A percentile compares a stretch with the other conserved stretches of the same genome.
phyloP scores from a whole-genome alignment of 1,139 yeast species.

The Protomyces arabidopsidicola region DNA sequence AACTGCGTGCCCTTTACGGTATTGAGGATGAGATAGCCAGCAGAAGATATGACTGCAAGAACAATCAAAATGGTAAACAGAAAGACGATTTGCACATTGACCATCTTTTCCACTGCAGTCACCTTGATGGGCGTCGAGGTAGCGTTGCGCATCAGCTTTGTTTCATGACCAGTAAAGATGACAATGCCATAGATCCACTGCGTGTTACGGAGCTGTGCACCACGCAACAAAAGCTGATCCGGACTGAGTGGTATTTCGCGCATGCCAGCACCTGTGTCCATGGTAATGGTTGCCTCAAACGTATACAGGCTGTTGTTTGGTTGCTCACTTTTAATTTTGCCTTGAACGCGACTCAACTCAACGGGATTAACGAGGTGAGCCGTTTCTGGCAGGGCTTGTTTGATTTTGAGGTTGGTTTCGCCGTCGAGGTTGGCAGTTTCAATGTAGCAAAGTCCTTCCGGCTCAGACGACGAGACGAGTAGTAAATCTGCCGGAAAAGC shows the following conservation, averaged over 20 bases:
- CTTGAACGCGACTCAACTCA: constrained; percentile 52
- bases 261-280: constrained; percentile 46
- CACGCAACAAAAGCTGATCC: constrained; percentile 85
- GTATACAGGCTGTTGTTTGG: constrained; percentile 94
- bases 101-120: constrained; percentile 94
- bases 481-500: constrained; percentile 92
- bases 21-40: constrained; percentile 79
- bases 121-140: constrained; percentile 97
- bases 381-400: constrained; percentile 80
- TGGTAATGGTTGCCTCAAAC: constrained; percentile 79
- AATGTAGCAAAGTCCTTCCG: constrained; percentile 94
- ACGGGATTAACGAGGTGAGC: constrained; percentile 64
- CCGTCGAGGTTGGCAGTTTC: constrained; percentile 98
- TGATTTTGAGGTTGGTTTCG: constrained; percentile 91
- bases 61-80: constrained; percentile 73
- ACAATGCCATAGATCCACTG: constrained; percentile 94
- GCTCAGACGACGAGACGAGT: constrained; percentile 84
- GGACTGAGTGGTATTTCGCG: constrained; percentile 69
- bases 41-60: constrained; percentile 70
- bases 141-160: constrained; percentile 96
- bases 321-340: constrained; percentile 71
- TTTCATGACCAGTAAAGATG: constrained; percentile 95
- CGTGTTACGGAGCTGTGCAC: constrained; percentile 92
- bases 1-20: constrained; percentile 44
- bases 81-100: constrained; percentile 85